Evolutionary conservation across 345 rosid genomes (phyloP), one percentile per base, ranked within the genome.

Genomic region (Rhodamnia rubescens): DNA sequence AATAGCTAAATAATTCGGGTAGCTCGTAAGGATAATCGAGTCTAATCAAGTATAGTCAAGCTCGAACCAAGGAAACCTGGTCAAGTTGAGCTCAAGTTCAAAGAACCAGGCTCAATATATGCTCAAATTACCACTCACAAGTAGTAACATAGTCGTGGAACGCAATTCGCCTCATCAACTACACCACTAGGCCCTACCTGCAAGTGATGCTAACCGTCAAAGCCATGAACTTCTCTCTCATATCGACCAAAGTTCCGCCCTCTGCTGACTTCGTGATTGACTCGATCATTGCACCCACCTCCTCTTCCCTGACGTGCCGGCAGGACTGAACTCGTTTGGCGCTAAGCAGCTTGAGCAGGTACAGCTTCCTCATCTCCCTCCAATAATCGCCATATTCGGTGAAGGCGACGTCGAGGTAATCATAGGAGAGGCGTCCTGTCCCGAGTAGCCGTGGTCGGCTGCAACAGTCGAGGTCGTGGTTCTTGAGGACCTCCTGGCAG

Each of bases 361-460:
- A 87, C 6, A 88, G 58, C 80, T 83, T 92, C 84, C 91, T 83
- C 59, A 89, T 4, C 49, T 89, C 86, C 87, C 89, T 85, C 58
- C 81, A 86, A 3, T 85, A 83, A 58, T 86, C 78, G 16, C 82
- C 84, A 11, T 86, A 85, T 21, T 90, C 81, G 26, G 87, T 84
- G 50, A 87, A 88, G 58, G 85, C 88, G 51, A 89, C 32, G 74
- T 92, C 94, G 6, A 44, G 54, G 44, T 80, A 85, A 56, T 90
- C 88, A 84, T 89, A 87, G 26, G 94, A 88, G 36, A 90, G 88
- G 53, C 83, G 89, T 81, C 88, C 82, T 27, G 85, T n/a, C 9
- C 92, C 89, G 55, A 81, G 4, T 16, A 85, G 83, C 16, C 7
- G 20, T 2, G 89, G 89, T 20, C 90, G 75, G 81, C 85, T 44